Conservation (phyloP, 306 rosid genomes). For the Erythrophleum fordii region DNA sequence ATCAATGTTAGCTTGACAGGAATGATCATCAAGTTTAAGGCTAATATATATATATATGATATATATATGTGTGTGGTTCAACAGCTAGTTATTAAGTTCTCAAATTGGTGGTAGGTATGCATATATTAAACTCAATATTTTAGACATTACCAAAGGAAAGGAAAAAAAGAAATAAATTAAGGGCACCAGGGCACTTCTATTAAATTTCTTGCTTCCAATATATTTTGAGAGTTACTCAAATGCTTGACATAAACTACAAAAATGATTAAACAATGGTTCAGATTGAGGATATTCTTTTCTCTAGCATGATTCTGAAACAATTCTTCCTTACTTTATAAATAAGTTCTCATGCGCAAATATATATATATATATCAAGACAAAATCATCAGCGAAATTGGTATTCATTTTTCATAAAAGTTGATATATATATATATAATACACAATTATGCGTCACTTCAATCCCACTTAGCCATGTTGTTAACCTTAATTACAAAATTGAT, state of each 20-base stretch:
- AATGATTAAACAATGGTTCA: neutral
- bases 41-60: neutral
- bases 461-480: slow-evolving; percentile 3
- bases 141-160: slow-evolving; percentile 31
- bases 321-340: slow-evolving; percentile 13
- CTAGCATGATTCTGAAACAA: neutral
- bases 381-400: neutral
- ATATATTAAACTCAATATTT: slow-evolving; percentile 39
- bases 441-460: neutral
- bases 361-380: neutral
- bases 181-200: neutral
- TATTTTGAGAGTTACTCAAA: slow-evolving; percentile 12
- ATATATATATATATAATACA: neutral
- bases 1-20: slow-evolving; percentile 35
- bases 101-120: slow-evolving; percentile 53
- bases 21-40: slow-evolving; percentile 16
- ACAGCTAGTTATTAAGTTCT: slow-evolving; percentile 48
- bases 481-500: slow-evolving; percentile 10
- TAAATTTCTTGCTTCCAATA: neutral
- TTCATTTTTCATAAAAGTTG: slow-evolving; percentile 4
- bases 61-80: slow-evolving; percentile 9
- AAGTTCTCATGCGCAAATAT: neutral
- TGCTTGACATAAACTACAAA: slow-evolving; percentile 22
- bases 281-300: slow-evolving; percentile 20
- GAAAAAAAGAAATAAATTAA: neutral